A percentile compares a stretch with the other conserved stretches of the same genome.
Evolutionary conservation across 164 flowering plant species (phyloP).

Genomic region (Dillenia turbinata): DNA sequence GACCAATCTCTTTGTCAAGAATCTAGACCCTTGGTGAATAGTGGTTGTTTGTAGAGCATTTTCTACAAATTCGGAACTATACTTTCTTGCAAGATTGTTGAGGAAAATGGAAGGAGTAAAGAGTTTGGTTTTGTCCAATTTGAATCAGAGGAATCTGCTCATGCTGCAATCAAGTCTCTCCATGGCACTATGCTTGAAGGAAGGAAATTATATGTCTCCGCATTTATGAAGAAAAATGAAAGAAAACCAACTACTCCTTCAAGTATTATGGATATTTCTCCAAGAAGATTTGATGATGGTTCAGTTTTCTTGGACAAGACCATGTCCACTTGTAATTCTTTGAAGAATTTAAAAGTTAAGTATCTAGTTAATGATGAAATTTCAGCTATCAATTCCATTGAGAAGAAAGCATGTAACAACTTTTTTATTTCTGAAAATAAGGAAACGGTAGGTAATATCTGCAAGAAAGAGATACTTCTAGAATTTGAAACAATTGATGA

Average conservation of each 20-base stretch:
- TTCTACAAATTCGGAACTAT: conserved; percentile 31
- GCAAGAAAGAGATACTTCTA: too few relatives aligned
- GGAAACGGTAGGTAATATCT: too few relatives aligned
- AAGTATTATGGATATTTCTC: too few relatives aligned
- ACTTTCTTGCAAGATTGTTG: conserved; percentile 47
- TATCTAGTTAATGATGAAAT: too few relatives aligned
- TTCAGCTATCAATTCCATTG: too few relatives aligned
- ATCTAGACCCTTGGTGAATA: conserved; percentile 23
- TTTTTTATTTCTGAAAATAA: too few relatives aligned
- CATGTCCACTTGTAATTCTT: too few relatives aligned
- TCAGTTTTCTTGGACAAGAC: too few relatives aligned
- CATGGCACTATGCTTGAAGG: conserved; percentile 27
- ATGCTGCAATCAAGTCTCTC: conserved; percentile 28
- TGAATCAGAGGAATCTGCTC: conserved; percentile 39
- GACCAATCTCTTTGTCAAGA: conserved; percentile 46
- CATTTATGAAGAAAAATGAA: conserved; percentile 36
- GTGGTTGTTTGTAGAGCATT: conserved; percentile 20
- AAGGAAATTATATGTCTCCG: conserved; percentile 36
- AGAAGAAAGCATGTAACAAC: too few relatives aligned
- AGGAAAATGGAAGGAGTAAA: conserved; percentile 38
- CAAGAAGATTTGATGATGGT: too few relatives aligned
- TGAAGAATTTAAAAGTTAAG: too few relatives aligned
- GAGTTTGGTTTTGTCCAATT: conserved; percentile 52
- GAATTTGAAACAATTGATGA: too few relatives aligned
- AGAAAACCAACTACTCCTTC: conserved; percentile 8